Conservation (phyloP, 768 basidiomycete genomes). For the Trametes cingulata region DNA sequence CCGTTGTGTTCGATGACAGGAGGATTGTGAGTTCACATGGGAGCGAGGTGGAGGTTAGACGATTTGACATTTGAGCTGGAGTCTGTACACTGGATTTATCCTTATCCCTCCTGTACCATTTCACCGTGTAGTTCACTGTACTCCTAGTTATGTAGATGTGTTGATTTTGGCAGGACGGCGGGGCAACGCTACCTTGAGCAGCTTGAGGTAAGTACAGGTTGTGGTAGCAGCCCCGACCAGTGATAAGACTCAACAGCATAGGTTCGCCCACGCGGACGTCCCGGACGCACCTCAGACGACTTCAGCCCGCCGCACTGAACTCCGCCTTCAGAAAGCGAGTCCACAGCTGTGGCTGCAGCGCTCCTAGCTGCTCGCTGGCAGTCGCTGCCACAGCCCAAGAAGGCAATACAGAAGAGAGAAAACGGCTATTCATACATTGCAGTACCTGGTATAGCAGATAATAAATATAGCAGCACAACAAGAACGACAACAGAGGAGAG, state of each 20-base stretch:
- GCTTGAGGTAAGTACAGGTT: no score
- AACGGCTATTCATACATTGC: no score
- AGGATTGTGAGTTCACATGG: conserved; percentile 55
- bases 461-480: neutral
- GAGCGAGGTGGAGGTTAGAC: conserved; percentile 46
- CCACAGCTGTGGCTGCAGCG: no score
- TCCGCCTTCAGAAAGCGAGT: no score
- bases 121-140: neutral
- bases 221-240: no score
- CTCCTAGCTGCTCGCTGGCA: no score
- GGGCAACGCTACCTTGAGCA: neutral
- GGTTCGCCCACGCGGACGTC: no score
- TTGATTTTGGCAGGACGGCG: neutral
- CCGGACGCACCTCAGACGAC: no score
- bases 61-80: conserved; percentile 54
- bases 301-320: no score
- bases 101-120: neutral
- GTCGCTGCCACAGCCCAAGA: no score
- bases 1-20: conserved; percentile 73
- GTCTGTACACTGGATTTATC: neutral
- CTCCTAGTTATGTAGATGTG: neutral
- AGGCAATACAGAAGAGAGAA: no score
- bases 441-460: conserved; percentile 1
- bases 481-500: neutral
- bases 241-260: no score